Conservation (phyloP, 352 stramenopile species). For the Phytophthora melonis region DNA sequence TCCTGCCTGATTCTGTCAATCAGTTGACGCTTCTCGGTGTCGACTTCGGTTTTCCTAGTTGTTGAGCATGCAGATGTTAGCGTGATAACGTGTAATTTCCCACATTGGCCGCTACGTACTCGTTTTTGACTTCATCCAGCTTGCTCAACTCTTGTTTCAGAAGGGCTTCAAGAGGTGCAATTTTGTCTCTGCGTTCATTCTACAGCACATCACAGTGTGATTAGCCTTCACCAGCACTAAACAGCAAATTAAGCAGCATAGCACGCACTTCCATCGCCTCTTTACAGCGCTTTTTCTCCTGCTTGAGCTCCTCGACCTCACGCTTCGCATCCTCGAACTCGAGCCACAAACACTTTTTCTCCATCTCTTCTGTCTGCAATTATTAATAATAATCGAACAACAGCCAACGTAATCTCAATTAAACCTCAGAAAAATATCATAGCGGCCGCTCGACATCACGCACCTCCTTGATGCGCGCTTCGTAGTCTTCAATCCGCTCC, state of each 20-base stretch:
- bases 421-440: background rate
- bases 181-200: slow-evolving; percentile 71
- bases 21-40: slow-evolving; percentile 59
- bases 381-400: slow-evolving; percentile 1
- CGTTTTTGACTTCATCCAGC: slow-evolving; percentile 63
- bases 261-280: slow-evolving; percentile 69
- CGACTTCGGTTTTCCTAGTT: slow-evolving; percentile 60
- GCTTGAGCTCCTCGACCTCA: slow-evolving; percentile 73
- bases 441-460: background rate
- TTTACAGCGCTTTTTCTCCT: slow-evolving; percentile 72
- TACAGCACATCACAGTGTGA: slow-evolving; percentile 21
- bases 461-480: slow-evolving; percentile 83
- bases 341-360: slow-evolving; percentile 90
- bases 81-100: background rate
- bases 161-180: slow-evolving; percentile 70
- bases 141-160: slow-evolving; percentile 77
- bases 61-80: background rate
- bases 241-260: background rate
- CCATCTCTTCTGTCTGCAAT: slow-evolving; percentile 77
- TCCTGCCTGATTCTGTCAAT: slow-evolving; percentile 75
- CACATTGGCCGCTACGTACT: slow-evolving; percentile 46
- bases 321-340: slow-evolving; percentile 82
- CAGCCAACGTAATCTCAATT: background rate
- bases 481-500: slow-evolving; percentile 85
- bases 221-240: background rate